phyloP scores from a whole-genome alignment of 805 yeast genomes.

The Komagataella phaffii region DNA sequence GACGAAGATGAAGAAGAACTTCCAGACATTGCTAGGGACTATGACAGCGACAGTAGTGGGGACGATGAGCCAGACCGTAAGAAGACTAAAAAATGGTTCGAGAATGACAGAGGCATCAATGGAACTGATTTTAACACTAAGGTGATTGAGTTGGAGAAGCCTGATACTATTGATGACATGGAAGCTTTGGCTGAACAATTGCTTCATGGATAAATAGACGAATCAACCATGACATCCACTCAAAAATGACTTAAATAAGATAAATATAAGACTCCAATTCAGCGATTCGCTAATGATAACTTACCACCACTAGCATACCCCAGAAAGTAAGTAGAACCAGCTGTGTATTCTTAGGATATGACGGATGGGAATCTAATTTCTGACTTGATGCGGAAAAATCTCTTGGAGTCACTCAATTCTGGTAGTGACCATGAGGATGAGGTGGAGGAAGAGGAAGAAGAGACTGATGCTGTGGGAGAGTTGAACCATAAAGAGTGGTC shows the following conservation, averaged over 20 bases:
- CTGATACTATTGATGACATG: constrained; percentile 84
- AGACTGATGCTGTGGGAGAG: constrained; percentile 3
- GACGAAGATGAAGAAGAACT: constrained; percentile 26
- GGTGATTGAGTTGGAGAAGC: constrained; percentile 70
- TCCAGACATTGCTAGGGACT: constrained; percentile 15
- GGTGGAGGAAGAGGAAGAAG: constrained; percentile 6
- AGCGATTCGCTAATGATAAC: background rate
- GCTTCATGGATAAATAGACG: constrained; percentile 11
- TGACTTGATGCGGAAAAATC: background rate
- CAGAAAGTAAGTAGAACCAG: background rate
- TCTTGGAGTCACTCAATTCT: background rate
- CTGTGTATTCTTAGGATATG: background rate
- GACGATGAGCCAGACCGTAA: constrained; percentile 14
- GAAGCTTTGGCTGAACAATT: constrained; percentile 68
- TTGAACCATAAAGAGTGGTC: constrained; percentile 2
- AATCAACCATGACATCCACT: background rate
- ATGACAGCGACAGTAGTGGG: constrained; percentile 13
- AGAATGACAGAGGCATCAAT: constrained; percentile 15
- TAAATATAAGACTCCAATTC: background rate
- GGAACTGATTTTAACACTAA: constrained; percentile 12
- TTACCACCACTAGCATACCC: background rate
- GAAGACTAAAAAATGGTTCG: constrained; percentile 37
- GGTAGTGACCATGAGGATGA: constrained; percentile 5
- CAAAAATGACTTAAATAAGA: background rate
- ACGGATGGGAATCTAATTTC: background rate